Base-by-base conservation (phyloP, 257 asterid genomes). In the Forsythia suspensa region DNA sequence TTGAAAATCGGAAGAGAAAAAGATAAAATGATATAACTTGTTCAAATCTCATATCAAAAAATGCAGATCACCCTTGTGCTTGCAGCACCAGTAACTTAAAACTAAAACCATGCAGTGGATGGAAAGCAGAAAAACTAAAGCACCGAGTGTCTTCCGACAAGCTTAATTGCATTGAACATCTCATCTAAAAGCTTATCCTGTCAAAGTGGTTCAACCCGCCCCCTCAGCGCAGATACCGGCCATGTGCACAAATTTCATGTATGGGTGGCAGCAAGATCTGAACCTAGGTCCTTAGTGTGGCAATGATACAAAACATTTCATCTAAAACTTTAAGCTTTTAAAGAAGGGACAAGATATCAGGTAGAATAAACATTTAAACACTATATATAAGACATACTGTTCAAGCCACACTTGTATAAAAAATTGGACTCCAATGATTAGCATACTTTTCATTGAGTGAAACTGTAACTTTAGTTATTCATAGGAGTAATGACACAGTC, bases 1-100 rank as follows among this genome's bases (percentile, higher is more conserved):
- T 75, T 77, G 13, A 75, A 40, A 59, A 74, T 12, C 36, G 71
- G 29, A 67, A 73, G 70, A 70, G 73, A 8, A 72, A 77, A 52
- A 69, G 55, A 4, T 48, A 63, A 37, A 15, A 29, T 36, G 55
- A 44, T 18, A 38, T 6, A 36, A 42, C 7, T 18, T 39, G 24
- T 48, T 37, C 20, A 70, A 15, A 55, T 43, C 69, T 44, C 36
- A 42, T 44, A 74, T 15, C 73, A 42, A 76, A 7, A 41, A 51
- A 68, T 67, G 44, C 29, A 55, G n/a, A 55, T 55, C 65, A 55
- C 65, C 24, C 65, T 55, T 55, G 65, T 55, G 24, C 65, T 55
- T 55, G 46, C 52, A 6, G 11, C 13, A 12, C 37, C 42, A 29
- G 41, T n/a, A 36, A 66, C 52, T 73, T 65, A 29, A 29, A 29